Conservation (phyloP, 352 stramenopile genomes). For the Phytophthora cryptogea region DNA sequence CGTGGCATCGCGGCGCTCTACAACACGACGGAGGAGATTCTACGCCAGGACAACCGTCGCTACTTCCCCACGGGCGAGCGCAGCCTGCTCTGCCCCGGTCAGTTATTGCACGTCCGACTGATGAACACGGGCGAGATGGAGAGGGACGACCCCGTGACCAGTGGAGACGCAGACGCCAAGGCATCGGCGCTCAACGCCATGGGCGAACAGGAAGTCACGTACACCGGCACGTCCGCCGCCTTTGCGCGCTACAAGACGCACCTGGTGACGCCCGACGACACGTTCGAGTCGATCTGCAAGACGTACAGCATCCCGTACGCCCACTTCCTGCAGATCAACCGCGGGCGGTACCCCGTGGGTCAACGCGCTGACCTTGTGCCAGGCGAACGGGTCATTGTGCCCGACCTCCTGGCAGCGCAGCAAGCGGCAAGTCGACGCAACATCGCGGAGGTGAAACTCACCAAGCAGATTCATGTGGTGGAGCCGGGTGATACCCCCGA, state of each 20-base stretch:
- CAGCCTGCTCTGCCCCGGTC: constrained; percentile 63
- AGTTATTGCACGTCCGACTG: constrained; percentile 78
- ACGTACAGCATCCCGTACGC: constrained; percentile 70
- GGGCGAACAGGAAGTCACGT: constrained; percentile 28
- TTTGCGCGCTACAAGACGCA: constrained; percentile 80
- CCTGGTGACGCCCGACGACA: constrained; percentile 49
- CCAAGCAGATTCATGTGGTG: constrained; percentile 88
- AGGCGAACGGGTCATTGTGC: constrained; percentile 77
- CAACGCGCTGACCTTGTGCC: constrained; percentile 60
- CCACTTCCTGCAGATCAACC: constrained; percentile 80
- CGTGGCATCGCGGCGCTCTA: constrained; percentile 71
- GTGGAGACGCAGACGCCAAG: constrained; percentile 16
- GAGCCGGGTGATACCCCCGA: constrained; percentile 74
- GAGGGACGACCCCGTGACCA: constrained; percentile 17
- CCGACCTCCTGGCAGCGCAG: constrained; percentile 59
- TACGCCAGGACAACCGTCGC: constrained; percentile 81
- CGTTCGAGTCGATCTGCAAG: constrained; percentile 76
- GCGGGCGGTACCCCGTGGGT: constrained; percentile 67
- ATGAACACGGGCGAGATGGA: constrained; percentile 82
- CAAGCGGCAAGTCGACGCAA: constrained; percentile 63
- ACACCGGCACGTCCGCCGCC: constrained; percentile 43
- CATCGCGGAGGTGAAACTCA: constrained; percentile 82
- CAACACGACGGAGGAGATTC: constrained; percentile 80
- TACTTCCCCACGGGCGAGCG: constrained; percentile 82
- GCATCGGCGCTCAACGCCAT: constrained; percentile 12